Evolutionary conservation across 108 stramenopile species (phyloP).

Genomic region (Fistulifera pelliculosa): DNA sequence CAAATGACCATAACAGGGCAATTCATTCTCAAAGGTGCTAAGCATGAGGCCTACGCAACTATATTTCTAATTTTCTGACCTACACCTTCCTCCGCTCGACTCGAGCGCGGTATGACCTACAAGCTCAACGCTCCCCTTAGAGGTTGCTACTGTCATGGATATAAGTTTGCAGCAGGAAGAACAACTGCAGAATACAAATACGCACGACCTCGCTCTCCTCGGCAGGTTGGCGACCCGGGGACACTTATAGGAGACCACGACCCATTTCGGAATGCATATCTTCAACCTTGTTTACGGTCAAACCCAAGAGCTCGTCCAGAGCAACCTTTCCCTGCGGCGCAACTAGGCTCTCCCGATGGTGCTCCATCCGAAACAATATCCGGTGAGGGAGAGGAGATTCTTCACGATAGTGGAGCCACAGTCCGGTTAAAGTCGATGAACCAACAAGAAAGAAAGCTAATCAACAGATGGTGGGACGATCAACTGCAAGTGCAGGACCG

Average conservation of each 20-base stretch:
- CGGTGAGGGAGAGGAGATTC: background rate
- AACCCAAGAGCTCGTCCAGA: constrained; percentile 74
- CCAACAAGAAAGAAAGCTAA: constrained; percentile 57
- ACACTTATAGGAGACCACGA: constrained; percentile 40
- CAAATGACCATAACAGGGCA: constrained; percentile 89
- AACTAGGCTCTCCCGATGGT: constrained; percentile 68
- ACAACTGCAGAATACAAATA: constrained; percentile 13
- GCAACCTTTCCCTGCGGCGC: constrained; percentile 81
- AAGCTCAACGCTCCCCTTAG: constrained; percentile 72
- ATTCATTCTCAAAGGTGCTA: constrained; percentile 82
- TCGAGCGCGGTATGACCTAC: constrained; percentile 81
- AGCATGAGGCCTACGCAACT: constrained; percentile 81
- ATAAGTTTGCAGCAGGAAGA: constrained; percentile 68
- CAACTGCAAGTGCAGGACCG: constrained; percentile 52
- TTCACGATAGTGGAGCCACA: constrained; percentile 57
- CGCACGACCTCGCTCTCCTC: background rate
- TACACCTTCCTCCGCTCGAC: constrained; percentile 75
- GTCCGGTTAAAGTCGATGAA: constrained; percentile 63
- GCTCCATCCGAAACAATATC: constrained; percentile 7
- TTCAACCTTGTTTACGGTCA: constrained; percentile 76
- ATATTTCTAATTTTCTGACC: constrained; percentile 84
- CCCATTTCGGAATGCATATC: constrained; percentile 74
- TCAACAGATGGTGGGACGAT: constrained; percentile 80
- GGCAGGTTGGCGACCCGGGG: background rate
- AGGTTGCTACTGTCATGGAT: constrained; percentile 88